Evolutionary conservation across 805 yeast species (phyloP).

Genomic region (Candida rishiriensis): DNA sequence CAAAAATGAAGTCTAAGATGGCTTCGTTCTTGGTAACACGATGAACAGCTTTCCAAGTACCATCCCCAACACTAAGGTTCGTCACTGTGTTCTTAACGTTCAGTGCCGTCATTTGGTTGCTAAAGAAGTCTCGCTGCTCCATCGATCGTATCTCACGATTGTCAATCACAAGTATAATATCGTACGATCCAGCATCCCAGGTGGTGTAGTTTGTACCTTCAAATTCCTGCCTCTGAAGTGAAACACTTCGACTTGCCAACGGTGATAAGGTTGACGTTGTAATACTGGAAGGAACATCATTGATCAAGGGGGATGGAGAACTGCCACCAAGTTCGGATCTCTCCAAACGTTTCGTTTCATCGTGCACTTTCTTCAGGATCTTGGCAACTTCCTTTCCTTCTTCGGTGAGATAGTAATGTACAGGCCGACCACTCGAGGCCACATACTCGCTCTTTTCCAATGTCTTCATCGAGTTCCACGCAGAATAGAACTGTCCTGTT

Average conservation of each 20-base stretch:
- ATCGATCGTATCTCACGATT: slow-evolving; percentile 75
- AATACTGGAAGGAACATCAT: too few relatives aligned
- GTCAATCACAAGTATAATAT: slow-evolving; percentile 63
- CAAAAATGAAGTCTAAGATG: slow-evolving; percentile 78
- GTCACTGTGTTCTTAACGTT: slow-evolving; percentile 50
- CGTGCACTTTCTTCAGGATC: slow-evolving; percentile 45
- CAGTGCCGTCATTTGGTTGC: slow-evolving; percentile 42
- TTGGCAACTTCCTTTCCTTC: slow-evolving; percentile 63
- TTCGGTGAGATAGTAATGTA: slow-evolving; percentile 59
- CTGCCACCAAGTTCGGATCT: slow-evolving; percentile 5
- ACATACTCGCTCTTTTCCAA: slow-evolving; percentile 60
- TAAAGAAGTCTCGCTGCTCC: slow-evolving; percentile 67
- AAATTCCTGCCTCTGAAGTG: not conserved
- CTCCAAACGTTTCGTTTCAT: slow-evolving; percentile 6
- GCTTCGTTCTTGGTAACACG: slow-evolving; percentile 53
- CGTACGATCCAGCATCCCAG: slow-evolving; percentile 64
- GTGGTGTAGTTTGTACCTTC: slow-evolving; percentile 32
- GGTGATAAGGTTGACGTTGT: not conserved
- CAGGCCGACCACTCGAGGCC: slow-evolving; percentile 51
- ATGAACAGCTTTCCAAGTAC: slow-evolving; percentile 80
- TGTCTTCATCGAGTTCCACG: slow-evolving; percentile 70
- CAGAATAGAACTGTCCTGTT: slow-evolving; percentile 61
- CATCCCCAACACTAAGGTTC: slow-evolving; percentile 79
- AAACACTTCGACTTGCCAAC: too few relatives aligned
- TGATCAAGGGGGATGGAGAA: slow-evolving; percentile 6